Conservation (phyloP, 805 yeast species). For the Blastobotrys parvus region DNA sequence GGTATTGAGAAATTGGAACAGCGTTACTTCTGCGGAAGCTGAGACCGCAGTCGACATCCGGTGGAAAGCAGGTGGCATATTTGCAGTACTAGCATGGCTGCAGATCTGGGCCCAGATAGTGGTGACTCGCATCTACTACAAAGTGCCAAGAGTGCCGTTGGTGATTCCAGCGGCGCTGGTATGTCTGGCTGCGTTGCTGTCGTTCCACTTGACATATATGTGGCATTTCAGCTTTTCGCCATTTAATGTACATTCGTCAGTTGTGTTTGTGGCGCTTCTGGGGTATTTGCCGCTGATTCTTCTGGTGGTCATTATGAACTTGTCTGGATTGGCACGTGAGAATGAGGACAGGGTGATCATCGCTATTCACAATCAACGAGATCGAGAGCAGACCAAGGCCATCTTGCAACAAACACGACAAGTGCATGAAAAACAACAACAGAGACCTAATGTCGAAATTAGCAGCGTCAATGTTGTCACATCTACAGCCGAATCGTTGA, state of each 20-base stretch:
- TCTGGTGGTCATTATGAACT: constrained; percentile 17
- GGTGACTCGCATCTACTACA: constrained; percentile 17
- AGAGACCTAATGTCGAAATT: neutral
- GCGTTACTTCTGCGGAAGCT: constrained; percentile 5
- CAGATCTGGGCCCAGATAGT: constrained; percentile 14
- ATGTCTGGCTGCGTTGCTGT: constrained; percentile 11
- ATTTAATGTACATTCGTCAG: constrained; percentile 16
- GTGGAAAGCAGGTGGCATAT: constrained; percentile 23
- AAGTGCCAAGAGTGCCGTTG: constrained; percentile 14
- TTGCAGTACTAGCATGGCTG: constrained; percentile 18
- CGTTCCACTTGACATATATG: constrained; percentile 13
- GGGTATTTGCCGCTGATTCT: constrained; percentile 21
- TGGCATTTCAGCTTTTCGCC: constrained; percentile 17
- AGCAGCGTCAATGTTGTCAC: neutral
- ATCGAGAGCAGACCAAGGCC: constrained; percentile 5
- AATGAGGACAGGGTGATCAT: constrained; percentile 22
- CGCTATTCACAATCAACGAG: constrained; percentile 13
- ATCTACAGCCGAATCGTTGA: neutral
- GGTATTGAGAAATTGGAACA: constrained; percentile 22
- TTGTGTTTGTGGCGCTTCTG: constrained; percentile 17
- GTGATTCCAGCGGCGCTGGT: constrained; percentile 12
- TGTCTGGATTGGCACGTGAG: constrained; percentile 15
- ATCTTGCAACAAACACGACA: constrained; percentile 1
- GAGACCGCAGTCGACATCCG: constrained; percentile 12
- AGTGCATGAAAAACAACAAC: neutral